These are phyloP conservation scores for Debaryomyces hansenii DNA, from an alignment of 805 yeast genomes.

Conservation along the genomic window DNA sequence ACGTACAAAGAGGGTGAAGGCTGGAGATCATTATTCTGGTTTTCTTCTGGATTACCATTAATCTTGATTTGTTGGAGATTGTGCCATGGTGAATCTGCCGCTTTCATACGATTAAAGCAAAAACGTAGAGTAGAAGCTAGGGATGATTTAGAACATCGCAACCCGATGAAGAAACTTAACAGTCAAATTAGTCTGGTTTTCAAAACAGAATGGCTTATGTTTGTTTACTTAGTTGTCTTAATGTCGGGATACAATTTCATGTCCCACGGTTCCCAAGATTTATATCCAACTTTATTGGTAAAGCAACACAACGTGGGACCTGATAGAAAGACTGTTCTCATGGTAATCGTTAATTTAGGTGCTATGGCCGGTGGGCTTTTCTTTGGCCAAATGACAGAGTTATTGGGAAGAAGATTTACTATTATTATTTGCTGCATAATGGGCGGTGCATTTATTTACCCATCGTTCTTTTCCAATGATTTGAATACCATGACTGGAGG, in stretches of 20 bases:
- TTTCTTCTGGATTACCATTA: slow-evolving; percentile 56
- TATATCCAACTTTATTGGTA: slow-evolving; percentile 38
- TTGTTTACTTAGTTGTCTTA: slow-evolving; percentile 53
- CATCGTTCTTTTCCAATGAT: slow-evolving; percentile 30
- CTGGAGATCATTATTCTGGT: slow-evolving; percentile 71
- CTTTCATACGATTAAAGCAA: slow-evolving; percentile 39
- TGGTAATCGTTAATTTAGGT: slow-evolving; percentile 39
- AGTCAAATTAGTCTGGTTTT: slow-evolving; percentile 7
- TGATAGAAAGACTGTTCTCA: slow-evolving; percentile 38
- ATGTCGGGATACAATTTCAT: slow-evolving; percentile 44
- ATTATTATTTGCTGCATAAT: slow-evolving; percentile 29
- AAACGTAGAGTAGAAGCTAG: slow-evolving; percentile 5
- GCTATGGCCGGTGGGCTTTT: slow-evolving; percentile 40
- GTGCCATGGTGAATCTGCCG: slow-evolving; percentile 45
- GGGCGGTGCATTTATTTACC: slow-evolving; percentile 41
- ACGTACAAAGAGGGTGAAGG: slow-evolving; percentile 46
- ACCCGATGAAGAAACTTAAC: neutral
- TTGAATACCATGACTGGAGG: slow-evolving; percentile 55
- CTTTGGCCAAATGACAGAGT: slow-evolving; percentile 47
- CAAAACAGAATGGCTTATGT: slow-evolving; percentile 59
- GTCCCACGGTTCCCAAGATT: slow-evolving; percentile 44
- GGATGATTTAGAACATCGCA: neutral
- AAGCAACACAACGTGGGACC: slow-evolving; percentile 30
- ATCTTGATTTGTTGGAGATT: slow-evolving; percentile 34
- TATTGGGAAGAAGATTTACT: slow-evolving; percentile 36